Base-by-base conservation (phyloP, 1,139 yeast species). In the Kazachstania sp. region DNA sequence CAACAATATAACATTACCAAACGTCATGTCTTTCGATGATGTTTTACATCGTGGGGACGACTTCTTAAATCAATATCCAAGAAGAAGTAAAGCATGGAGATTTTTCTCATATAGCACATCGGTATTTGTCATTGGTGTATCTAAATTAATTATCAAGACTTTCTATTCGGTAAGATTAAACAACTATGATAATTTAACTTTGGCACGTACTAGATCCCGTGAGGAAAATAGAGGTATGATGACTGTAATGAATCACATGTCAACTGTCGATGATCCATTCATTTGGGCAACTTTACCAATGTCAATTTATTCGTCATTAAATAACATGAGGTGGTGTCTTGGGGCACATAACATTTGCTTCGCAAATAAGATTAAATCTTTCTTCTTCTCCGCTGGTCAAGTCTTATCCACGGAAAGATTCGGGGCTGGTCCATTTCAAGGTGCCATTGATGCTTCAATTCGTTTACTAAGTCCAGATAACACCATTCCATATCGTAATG, bases 161-260 rank as follows among this genome's bases (percentile, higher is more conserved):
- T 72, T 79, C 44, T 86, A 86, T 65, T 75, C 78, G 42, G 86
- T 90, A 3, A 66, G 73, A 45, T 69, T 86, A 15, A 74, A 75
- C 53, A 77, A 84, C 49, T 65, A 82, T 19, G 85, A 83, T 18
- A 77, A 75, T 53, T 68, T 88, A 20, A 85, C 81, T 51, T 67
- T 61, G 28, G 95, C 94, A 0, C 64, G 84, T 44, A 71, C 71
- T 20, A 74, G 74, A 52, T 82, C 94, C 1, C 68, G 83, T 47
- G 55, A 60, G 1, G 94, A 87, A 59, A 78, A 84, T 52, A 69
- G 97, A 43, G 83, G 94, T 0, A 64, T 90, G 4, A 58, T 90
- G 49, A 87, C 97, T 0, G 78, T 90, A n/a, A 87, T 90, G 95
- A 92, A 92, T 64, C 98, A 92, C 61, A 86, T 88, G 83, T 85